Conservation (phyloP, 768 basidiomycete species). For the Tricholoma sp. region DNA sequence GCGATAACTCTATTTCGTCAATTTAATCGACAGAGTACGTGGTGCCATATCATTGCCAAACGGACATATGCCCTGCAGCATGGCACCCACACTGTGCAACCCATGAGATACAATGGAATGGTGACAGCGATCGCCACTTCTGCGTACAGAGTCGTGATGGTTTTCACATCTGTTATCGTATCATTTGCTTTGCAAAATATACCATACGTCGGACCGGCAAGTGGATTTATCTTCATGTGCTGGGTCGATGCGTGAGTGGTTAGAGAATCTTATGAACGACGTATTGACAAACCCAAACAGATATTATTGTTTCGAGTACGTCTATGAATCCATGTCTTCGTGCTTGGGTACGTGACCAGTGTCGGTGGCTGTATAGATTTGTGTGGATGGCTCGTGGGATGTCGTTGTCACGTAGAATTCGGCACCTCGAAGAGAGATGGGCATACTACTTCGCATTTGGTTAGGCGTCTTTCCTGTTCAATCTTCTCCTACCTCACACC, state of each 20-base stretch:
- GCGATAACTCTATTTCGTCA: neutral
- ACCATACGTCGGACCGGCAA: conserved; percentile 57
- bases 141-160: conserved; percentile 79
- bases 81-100: conserved; percentile 51
- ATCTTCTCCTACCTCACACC: neutral
- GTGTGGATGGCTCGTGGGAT: conserved; percentile 73
- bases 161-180: conserved; percentile 66
- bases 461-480: conserved; percentile 18
- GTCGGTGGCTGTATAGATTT: conserved; percentile 43
- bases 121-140: conserved; percentile 73
- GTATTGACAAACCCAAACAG: conserved; percentile 29
- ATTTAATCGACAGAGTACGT: conserved; percentile 62
- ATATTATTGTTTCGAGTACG: conserved; percentile 89
- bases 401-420: conserved; percentile 61
- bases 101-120: conserved; percentile 63
- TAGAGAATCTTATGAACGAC: neutral
- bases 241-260: conserved; percentile 81
- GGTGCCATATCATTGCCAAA: conserved; percentile 74
- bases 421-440: conserved; percentile 85
- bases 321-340: neutral
- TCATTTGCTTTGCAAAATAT: conserved; percentile 60
- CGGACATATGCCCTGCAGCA: conserved; percentile 69
- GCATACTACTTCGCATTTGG: conserved; percentile 86
- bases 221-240: conserved; percentile 71
- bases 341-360: neutral